Percentiles rank a stretch among this genome's conserved stretches.
phyloP scores from a whole-genome alignment of 495 filamentous ascomycete species.

The Lepraria neglecta region DNA sequence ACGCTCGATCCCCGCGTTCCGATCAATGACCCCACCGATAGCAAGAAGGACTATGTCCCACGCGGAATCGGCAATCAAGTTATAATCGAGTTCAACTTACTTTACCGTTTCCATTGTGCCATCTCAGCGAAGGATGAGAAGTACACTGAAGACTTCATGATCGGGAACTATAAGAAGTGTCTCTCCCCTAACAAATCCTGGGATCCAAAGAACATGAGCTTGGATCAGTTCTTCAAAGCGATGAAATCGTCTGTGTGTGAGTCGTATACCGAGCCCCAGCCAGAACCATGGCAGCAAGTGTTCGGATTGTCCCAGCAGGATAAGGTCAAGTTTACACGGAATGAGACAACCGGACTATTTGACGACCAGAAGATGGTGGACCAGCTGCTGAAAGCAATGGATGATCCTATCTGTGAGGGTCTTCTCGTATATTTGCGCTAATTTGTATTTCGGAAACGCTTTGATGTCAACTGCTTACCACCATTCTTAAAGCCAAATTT shows the following conservation, averaged over 20 bases:
- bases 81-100: constrained; percentile 50
- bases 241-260: constrained; percentile 31
- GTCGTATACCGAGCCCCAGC: constrained; percentile 26
- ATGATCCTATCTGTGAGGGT: constrained; percentile 32
- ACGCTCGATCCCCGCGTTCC: constrained; percentile 31
- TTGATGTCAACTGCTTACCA: background rate
- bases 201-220: constrained; percentile 24
- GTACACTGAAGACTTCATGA: constrained; percentile 43
- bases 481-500: constrained; percentile 23
- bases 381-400: constrained; percentile 41
- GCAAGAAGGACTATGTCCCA: constrained; percentile 20
- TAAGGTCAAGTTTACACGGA: constrained; percentile 11
- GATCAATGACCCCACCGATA: constrained; percentile 19
- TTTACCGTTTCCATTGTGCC: constrained; percentile 49
- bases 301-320: constrained; percentile 37
- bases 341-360: constrained; percentile 34
- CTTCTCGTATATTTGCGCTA: background rate
- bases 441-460: background rate
- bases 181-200: constrained; percentile 25
- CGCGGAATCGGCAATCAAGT: constrained; percentile 48
- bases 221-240: constrained; percentile 23
- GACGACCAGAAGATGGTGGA: constrained; percentile 42
- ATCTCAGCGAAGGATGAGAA: constrained; percentile 42
- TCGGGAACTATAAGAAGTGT: constrained; percentile 19
- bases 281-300: constrained; percentile 29